Percentiles rank a stretch among this genome's conserved stretches.
These are phyloP conservation scores for Melocanna baccifera DNA, from an alignment of 176 grass and related monocot genomes.

Conservation along the genomic window DNA sequence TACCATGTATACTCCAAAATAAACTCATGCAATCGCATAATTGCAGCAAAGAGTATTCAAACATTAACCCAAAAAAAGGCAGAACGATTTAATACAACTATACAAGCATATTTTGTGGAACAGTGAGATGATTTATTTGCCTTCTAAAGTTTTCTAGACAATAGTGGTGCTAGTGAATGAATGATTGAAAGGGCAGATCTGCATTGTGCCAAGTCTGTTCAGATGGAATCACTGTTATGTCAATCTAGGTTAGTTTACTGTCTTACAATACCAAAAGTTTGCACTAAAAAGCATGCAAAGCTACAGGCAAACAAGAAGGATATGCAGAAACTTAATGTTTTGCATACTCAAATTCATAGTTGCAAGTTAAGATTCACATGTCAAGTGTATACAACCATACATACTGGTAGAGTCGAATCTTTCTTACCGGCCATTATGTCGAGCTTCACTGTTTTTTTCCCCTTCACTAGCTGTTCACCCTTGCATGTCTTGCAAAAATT, in stretches of 20 bases:
- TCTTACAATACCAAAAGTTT: conserved; percentile 5
- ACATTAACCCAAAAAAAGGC: conserved; percentile 13
- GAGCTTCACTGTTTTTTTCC: conserved; percentile 71
- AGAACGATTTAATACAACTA: background rate
- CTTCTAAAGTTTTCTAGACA: background rate
- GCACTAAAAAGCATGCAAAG: conserved; percentile 4
- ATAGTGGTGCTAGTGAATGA: background rate
- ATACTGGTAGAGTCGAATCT: background rate
- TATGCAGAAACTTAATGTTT: background rate
- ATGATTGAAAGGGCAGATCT: background rate
- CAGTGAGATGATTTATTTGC: conserved; percentile 3
- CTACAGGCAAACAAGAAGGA: background rate
- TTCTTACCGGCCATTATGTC: conserved; percentile 78
- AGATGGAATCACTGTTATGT: conserved; percentile 10
- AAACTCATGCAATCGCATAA: background rate
- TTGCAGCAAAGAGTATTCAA: background rate
- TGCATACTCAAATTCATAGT: conserved; percentile 24
- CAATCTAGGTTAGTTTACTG: conserved; percentile 9
- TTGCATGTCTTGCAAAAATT: conserved; percentile 95
- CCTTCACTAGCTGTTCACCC: conserved; percentile 62
- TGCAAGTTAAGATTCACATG: background rate
- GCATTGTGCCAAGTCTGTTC: background rate
- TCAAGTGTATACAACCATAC: conserved; percentile 1
- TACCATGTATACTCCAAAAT: conserved; percentile 29
- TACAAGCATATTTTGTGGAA: background rate